Percentiles rank a stretch among this genome's conserved stretches.
Evolutionary conservation across 2,329 filamentous ascomycete genomes (phyloP).

Genomic region (Fusarium solani-melongenae): DNA sequence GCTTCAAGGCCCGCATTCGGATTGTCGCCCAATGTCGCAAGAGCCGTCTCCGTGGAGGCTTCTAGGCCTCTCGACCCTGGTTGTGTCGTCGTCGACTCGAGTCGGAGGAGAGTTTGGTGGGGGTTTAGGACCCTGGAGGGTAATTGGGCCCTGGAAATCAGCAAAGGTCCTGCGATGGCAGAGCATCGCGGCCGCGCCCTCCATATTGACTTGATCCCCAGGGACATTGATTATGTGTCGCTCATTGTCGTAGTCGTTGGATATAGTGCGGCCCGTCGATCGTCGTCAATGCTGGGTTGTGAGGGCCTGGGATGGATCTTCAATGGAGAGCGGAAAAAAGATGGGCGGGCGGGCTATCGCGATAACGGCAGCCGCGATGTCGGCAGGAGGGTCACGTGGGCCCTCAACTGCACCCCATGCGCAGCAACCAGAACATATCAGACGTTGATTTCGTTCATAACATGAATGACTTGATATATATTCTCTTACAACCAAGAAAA

Average conservation of each 20-base stretch:
- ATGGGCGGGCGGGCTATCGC: constrained; percentile 35
- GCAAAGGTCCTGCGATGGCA: constrained; percentile 38
- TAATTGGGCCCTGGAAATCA: constrained; percentile 32
- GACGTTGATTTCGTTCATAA: background rate
- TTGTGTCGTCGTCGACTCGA: constrained; percentile 35
- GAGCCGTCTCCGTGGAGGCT: constrained; percentile 5
- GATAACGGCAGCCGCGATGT: constrained; percentile 26
- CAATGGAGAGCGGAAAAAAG: constrained; percentile 30
- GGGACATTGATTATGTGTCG: constrained; percentile 58
- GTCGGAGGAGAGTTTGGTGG: constrained; percentile 15
- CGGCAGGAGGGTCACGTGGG: constrained; percentile 25
- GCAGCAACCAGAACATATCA: background rate
- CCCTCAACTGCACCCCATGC: background rate
- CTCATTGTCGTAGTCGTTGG: constrained; percentile 46
- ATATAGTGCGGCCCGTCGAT: constrained; percentile 14
- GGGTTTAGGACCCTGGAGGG: constrained; percentile 30
- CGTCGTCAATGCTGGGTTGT: constrained; percentile 12
- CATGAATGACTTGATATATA: background rate
- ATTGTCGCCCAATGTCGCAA: background rate
- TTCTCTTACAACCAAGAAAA: background rate
- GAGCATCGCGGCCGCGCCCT: constrained; percentile 52
- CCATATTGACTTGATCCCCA: constrained; percentile 57
- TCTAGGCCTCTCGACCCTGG: background rate
- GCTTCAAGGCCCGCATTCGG: constrained; percentile 4
- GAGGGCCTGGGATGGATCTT: constrained; percentile 7